phyloP scores from a whole-genome alignment of 2,329 filamentous ascomycete genomes.

The Fusarium nodosum region DNA sequence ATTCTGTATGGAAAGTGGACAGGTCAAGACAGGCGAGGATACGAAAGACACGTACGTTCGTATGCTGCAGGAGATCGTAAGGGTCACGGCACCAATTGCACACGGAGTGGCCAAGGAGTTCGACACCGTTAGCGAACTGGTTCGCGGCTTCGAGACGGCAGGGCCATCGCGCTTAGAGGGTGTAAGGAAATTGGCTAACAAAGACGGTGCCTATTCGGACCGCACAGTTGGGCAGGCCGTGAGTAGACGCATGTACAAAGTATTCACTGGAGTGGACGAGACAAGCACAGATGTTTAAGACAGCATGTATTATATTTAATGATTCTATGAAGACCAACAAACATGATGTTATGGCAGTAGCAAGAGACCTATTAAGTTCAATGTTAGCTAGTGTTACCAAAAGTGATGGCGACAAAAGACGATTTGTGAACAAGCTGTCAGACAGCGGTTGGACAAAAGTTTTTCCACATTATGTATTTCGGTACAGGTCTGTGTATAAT shows the following conservation, averaged over 20 bases:
- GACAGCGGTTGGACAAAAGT: conserved; percentile 87
- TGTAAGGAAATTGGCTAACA: conserved; percentile 69
- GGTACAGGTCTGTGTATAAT: conserved; percentile 87
- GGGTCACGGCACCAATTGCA: conserved; percentile 79
- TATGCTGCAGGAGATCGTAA: conserved; percentile 81
- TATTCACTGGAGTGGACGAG: conserved; percentile 71
- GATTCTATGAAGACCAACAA: conserved; percentile 15
- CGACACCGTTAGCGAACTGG: conserved; percentile 68
- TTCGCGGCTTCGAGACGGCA: conserved; percentile 68
- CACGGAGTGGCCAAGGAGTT: conserved; percentile 76
- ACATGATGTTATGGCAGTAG: conserved; percentile 13
- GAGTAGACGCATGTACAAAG: conserved; percentile 70
- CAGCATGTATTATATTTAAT: conserved; percentile 26
- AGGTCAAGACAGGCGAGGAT: conserved; percentile 78
- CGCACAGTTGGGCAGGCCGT: conserved; percentile 68
- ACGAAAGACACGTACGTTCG: conserved; percentile 76
- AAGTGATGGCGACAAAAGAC: conserved; percentile 45
- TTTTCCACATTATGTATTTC: conserved; percentile 76
- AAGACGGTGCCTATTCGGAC: conserved; percentile 69
- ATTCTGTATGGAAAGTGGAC: conserved; percentile 85
- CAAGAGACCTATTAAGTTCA: conserved; percentile 28
- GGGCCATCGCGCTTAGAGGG: conserved; percentile 74
- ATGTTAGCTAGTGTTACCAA: conserved; percentile 44
- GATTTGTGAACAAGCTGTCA: conserved; percentile 62
- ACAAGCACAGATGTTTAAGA: conserved; percentile 65